Conservation (phyloP, 768 basidiomycete genomes). For the Lentinula sp. region DNA sequence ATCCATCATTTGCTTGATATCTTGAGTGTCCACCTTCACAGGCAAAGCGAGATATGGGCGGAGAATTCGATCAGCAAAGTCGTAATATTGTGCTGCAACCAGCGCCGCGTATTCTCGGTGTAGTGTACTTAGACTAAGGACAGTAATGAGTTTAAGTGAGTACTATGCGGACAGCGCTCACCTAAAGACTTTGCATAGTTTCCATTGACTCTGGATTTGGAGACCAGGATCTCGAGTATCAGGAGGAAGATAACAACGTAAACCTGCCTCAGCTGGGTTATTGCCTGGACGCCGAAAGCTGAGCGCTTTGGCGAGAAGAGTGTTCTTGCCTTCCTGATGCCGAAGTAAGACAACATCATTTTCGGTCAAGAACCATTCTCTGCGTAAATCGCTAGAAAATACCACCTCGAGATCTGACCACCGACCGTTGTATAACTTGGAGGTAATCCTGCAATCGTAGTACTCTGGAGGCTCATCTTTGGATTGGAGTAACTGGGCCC, state of each 20-base stretch:
- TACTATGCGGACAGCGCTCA: slow-evolving; percentile 24
- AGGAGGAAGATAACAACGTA: slow-evolving; percentile 46
- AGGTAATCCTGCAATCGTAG: slow-evolving; percentile 58
- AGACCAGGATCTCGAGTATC: slow-evolving; percentile 53
- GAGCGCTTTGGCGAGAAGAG: slow-evolving; percentile 65
- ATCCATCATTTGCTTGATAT: slow-evolving; percentile 61
- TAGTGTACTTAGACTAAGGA: slow-evolving; percentile 74
- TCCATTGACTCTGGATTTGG: slow-evolving; percentile 62
- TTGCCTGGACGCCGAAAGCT: slow-evolving; percentile 18
- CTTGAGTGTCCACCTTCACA: slow-evolving; percentile 36
- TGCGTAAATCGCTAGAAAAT: slow-evolving; percentile 51
- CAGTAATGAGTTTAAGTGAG: not conserved
- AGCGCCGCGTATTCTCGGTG: slow-evolving; percentile 91
- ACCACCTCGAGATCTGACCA: slow-evolving; percentile 77
- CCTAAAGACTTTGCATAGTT: slow-evolving; percentile 78
- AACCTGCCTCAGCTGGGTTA: slow-evolving; percentile 46
- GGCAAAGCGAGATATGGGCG: slow-evolving; percentile 52
- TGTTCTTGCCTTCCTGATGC: slow-evolving; percentile 45
- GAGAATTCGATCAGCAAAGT: slow-evolving; percentile 66
- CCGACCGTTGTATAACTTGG: slow-evolving; percentile 69
- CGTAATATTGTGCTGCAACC: slow-evolving; percentile 76
- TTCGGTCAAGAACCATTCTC: slow-evolving; percentile 73
- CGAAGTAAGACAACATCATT: slow-evolving; percentile 81
- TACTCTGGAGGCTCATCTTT: slow-evolving; percentile 57
- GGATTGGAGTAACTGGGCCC: slow-evolving; percentile 79